Evolutionary conservation across 1,284 basidiomycete species (phyloP).

Genomic region (Cystobasidium sp.): DNA sequence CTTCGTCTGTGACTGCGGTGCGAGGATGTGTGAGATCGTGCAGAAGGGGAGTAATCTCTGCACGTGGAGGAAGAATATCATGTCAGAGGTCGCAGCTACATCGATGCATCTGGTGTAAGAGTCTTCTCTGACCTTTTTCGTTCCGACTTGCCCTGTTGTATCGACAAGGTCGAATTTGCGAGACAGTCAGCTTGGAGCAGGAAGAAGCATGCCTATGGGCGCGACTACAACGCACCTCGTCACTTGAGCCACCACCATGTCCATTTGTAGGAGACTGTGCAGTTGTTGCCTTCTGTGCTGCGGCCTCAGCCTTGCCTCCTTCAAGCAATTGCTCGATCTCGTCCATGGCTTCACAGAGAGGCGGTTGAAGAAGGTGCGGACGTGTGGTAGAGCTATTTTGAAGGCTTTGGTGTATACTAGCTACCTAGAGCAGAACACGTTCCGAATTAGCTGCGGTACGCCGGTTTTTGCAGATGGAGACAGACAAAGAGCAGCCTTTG

Average conservation of each 20-base stretch:
- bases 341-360: slow-evolving; percentile 24
- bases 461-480: too few relatives aligned
- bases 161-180: slow-evolving; percentile 7
- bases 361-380: too few relatives aligned
- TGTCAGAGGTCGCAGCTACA: background rate
- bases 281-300: slow-evolving; percentile 2
- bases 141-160: slow-evolving; percentile 26
- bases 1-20: slow-evolving; percentile 37
- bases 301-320: slow-evolving; percentile 36
- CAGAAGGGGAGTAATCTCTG: slow-evolving; percentile 34
- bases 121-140: slow-evolving; percentile 21
- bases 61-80: background rate
- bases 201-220: background rate
- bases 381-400: too few relatives aligned
- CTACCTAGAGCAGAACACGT: too few relatives aligned
- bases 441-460: too few relatives aligned
- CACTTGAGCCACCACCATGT: background rate
- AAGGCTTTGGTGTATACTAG: too few relatives aligned
- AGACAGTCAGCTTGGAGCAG: background rate
- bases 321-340: slow-evolving; percentile 42
- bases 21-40: slow-evolving; percentile 35
- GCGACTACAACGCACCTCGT: slow-evolving; percentile 4
- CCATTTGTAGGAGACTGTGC: slow-evolving; percentile 10
- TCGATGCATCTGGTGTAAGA: background rate
- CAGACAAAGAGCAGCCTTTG: too few relatives aligned